These are phyloP conservation scores for Aspergillus neoniger DNA, from an alignment of 2,329 filamentous ascomycete genomes.

Conservation along the genomic window DNA sequence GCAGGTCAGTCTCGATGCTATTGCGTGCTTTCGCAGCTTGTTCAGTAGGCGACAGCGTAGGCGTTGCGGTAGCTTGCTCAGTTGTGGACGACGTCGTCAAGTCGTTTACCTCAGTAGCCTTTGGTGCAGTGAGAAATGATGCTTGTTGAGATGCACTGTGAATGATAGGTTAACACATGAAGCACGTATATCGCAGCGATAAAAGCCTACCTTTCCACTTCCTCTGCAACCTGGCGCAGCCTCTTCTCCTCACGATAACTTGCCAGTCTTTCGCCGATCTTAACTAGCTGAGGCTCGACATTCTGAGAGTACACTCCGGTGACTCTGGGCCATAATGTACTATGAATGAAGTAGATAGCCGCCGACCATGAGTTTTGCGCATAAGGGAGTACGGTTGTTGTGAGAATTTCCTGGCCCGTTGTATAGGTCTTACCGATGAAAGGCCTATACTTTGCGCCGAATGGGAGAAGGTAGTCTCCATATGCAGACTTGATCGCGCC, in stretches of 20 bases:
- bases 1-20: constrained; percentile 75
- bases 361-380: constrained; percentile 70
- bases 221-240: constrained; percentile 60
- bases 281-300: constrained; percentile 90
- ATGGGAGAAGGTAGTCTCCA: constrained; percentile 66
- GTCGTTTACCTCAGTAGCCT: constrained; percentile 21
- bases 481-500: constrained; percentile 45
- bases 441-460: constrained; percentile 72
- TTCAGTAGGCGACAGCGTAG: constrained; percentile 48
- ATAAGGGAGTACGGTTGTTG: constrained; percentile 71
- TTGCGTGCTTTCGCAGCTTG: constrained; percentile 53
- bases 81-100: constrained; percentile 28
- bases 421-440: constrained; percentile 71
- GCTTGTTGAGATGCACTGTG: constrained; percentile 23
- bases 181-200: neutral
- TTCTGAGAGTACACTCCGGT: constrained; percentile 83
- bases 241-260: constrained; percentile 62
- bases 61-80: constrained; percentile 26
- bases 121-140: constrained; percentile 25
- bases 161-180: neutral
- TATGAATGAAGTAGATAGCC: constrained; percentile 69
- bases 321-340: constrained; percentile 77
- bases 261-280: constrained; percentile 86
- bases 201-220: constrained; percentile 50
- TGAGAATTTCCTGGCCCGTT: constrained; percentile 65